phyloP scores from a whole-genome alignment of 2,329 filamentous ascomycete species.

The Neonectria magnoliae region DNA sequence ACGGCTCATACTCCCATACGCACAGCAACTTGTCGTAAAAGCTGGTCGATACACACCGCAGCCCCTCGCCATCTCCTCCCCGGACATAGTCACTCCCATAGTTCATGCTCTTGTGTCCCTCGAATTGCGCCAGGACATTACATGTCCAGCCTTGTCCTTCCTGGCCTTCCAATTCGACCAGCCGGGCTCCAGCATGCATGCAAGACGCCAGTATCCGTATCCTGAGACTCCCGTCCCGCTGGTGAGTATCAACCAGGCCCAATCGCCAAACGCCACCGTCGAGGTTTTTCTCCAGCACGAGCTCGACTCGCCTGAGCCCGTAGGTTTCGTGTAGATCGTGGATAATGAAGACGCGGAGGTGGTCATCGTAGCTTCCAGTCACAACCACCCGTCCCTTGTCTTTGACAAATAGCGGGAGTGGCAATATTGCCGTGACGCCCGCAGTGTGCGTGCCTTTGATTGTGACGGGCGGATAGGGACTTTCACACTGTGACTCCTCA shows the following conservation, averaged over 20 bases:
- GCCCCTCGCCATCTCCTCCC: constrained; percentile 35
- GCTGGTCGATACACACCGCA: constrained; percentile 73
- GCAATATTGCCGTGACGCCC: constrained; percentile 88
- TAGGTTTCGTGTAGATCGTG: constrained; percentile 53
- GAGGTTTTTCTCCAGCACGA: constrained; percentile 73
- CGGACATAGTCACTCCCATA: constrained; percentile 82
- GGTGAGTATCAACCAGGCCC: constrained; percentile 62
- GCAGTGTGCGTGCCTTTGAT: constrained; percentile 72
- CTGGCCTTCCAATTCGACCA: constrained; percentile 62
- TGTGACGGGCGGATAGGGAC: constrained; percentile 40
- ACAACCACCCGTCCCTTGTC: constrained; percentile 69
- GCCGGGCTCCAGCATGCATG: constrained; percentile 86
- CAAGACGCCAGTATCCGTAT: constrained; percentile 81
- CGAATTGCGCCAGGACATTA: constrained; percentile 75
- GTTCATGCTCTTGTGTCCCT: constrained; percentile 93
- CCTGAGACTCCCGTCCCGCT: constrained; percentile 42
- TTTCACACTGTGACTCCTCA: constrained; percentile 24
- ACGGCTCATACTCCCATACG: constrained; percentile 63
- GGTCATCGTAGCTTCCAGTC: constrained; percentile 93
- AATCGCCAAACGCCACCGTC: constrained; percentile 90
- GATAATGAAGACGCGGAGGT: constrained; percentile 73
- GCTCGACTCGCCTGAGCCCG: constrained; percentile 53
- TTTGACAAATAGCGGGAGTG: constrained; percentile 59
- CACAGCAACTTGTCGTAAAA: constrained; percentile 80
- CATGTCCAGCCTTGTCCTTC: constrained; percentile 65